These are phyloP conservation scores for Podospora didyma DNA, from an alignment of 495 filamentous ascomycete genomes.

Conservation along the genomic window DNA sequence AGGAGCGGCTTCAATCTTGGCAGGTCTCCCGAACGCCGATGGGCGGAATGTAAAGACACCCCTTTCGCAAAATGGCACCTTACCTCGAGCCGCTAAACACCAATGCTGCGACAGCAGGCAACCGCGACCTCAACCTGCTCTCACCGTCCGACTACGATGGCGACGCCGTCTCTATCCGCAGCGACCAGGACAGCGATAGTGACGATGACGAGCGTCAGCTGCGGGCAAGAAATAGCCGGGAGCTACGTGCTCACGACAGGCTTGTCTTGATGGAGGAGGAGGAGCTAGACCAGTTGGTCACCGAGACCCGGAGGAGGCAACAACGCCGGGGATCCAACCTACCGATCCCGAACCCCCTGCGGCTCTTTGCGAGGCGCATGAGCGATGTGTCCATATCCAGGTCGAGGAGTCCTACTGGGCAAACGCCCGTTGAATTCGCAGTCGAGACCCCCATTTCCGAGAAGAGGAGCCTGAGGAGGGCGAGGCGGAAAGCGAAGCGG, in stretches of 20 bases:
- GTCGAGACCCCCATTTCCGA: slow-evolving; percentile 39
- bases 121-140: slow-evolving; percentile 44
- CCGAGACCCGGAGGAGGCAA: slow-evolving; percentile 38
- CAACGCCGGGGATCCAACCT: slow-evolving; percentile 45
- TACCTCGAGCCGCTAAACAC: slow-evolving; percentile 28
- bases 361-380: slow-evolving; percentile 30
- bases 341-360: slow-evolving; percentile 44
- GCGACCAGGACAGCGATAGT: slow-evolving; percentile 71
- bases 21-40: not conserved
- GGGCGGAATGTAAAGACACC: not conserved
- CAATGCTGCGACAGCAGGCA: slow-evolving; percentile 7
- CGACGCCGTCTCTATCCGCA: slow-evolving; percentile 62
- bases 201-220: slow-evolving; percentile 68
- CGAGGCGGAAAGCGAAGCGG: slow-evolving; percentile 43
- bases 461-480: slow-evolving; percentile 43
- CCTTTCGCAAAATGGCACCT: slow-evolving; percentile 6
- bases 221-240: slow-evolving; percentile 62
- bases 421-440: slow-evolving; percentile 20
- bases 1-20: not conserved
- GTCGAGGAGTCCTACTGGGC: slow-evolving; percentile 27
- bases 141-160: slow-evolving; percentile 64
- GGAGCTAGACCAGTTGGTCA: slow-evolving; percentile 76
- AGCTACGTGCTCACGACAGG: slow-evolving; percentile 67
- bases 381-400: slow-evolving; percentile 26
- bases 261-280: slow-evolving; percentile 85